phyloP scores from a whole-genome alignment of 306 rosid species.

The Begonia fuchsioides region DNA sequence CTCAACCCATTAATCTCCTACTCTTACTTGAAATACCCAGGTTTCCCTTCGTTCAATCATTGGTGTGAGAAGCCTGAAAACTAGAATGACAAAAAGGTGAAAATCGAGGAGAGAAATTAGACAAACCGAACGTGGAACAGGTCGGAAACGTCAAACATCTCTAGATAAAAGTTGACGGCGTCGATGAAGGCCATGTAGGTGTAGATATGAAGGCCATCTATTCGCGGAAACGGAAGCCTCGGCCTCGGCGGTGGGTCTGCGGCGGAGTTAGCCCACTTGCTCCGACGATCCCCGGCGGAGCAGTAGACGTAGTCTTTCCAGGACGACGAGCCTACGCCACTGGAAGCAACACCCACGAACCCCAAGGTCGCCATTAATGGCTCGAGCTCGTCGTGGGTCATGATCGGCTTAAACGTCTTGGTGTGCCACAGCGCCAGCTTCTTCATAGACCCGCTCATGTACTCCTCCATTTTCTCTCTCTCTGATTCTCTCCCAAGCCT shows the following conservation, averaged over 20 bases:
- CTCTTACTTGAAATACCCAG: no score
- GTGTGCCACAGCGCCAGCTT: slow-evolving; percentile 41
- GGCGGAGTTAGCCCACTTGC: slow-evolving; percentile 1
- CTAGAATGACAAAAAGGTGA: no score
- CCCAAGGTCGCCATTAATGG: slow-evolving; percentile 41
- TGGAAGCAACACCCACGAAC: slow-evolving; percentile 26
- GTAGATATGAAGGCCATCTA: slow-evolving; percentile 41
- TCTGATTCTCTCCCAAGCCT: background rate
- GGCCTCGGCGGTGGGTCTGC: slow-evolving; percentile 19
- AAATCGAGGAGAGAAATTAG: background rate
- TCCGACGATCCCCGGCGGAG: slow-evolving; percentile 15
- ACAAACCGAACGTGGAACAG: slow-evolving; percentile 37
- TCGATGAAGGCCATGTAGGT: slow-evolving; percentile 35
- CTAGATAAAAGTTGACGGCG: slow-evolving; percentile 32
- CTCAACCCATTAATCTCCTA: no score
- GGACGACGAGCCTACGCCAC: background rate
- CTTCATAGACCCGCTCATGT: slow-evolving; percentile 22
- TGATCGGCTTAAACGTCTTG: slow-evolving; percentile 35
- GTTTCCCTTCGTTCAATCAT: no score
- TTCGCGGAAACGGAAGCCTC: slow-evolving; percentile 33
- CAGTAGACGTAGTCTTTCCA: slow-evolving; percentile 32
- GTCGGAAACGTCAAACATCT: slow-evolving; percentile 34
- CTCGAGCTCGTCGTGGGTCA: slow-evolving; percentile 49
- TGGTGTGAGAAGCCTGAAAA: no score
- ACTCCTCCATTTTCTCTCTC: slow-evolving; percentile 16